Conservation (phyloP, 495 filamentous ascomycete species). For the Penicillium angulare region DNA sequence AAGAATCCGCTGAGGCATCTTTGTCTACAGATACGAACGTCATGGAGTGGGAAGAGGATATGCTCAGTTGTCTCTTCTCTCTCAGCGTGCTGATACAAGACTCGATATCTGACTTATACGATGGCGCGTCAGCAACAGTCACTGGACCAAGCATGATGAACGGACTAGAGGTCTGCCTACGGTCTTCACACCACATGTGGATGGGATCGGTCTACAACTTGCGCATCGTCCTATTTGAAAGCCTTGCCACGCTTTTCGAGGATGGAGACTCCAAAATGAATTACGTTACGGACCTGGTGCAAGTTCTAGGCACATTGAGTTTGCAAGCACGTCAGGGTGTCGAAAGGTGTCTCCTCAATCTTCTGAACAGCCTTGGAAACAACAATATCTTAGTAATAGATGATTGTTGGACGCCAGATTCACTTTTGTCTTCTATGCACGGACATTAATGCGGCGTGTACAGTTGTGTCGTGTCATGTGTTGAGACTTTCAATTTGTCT, state of each 20-base stretch:
- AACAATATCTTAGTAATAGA: slow-evolving; percentile 10
- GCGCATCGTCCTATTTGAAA: slow-evolving; percentile 16
- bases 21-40: background rate
- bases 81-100: slow-evolving; percentile 28
- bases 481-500: too few species aligned
- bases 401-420: slow-evolving; percentile 26
- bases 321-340: slow-evolving; percentile 23
- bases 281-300: slow-evolving; percentile 20
- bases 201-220: slow-evolving; percentile 14
- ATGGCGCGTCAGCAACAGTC: background rate
- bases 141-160: background rate
- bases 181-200: slow-evolving; percentile 8
- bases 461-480: too few species aligned
- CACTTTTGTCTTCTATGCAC: slow-evolving; percentile 25
- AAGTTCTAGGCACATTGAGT: slow-evolving; percentile 23
- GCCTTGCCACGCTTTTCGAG: slow-evolving; percentile 4
- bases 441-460: slow-evolving; percentile 15
- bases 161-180: slow-evolving; percentile 1
- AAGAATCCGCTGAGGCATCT: background rate
- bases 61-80: slow-evolving; percentile 19
- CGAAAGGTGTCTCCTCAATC: slow-evolving; percentile 30
- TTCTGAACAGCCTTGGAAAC: slow-evolving; percentile 17
- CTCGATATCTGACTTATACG: slow-evolving; percentile 14
- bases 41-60: slow-evolving; percentile 16
- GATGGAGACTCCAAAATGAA: slow-evolving; percentile 13